Conservation (phyloP, 768 basidiomycete species). For the Thelephora aurantiotincta region DNA sequence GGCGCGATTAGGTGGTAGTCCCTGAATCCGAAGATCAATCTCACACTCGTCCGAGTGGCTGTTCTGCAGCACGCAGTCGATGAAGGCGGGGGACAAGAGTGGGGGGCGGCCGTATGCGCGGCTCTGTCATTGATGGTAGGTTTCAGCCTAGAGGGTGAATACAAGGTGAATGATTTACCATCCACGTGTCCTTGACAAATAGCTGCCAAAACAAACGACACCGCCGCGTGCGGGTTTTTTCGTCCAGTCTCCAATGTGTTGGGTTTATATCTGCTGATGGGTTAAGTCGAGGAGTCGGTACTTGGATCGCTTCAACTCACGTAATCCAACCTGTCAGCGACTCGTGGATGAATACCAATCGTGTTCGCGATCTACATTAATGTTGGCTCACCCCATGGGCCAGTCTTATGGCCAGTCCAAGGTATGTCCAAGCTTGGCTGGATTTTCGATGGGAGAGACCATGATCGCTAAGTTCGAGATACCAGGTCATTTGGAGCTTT, state of each 20-base stretch:
- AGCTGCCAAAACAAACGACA: constrained; percentile 47
- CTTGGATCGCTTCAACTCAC: neutral
- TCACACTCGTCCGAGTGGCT: constrained; percentile 12
- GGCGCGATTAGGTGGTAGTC: neutral
- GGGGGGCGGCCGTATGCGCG: constrained; percentile 15
- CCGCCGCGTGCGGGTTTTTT: constrained; percentile 28
- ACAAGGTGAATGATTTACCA: constrained; percentile 19
- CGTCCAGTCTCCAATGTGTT: constrained; percentile 37
- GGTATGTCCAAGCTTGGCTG: neutral
- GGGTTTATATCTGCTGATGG: constrained; percentile 33
- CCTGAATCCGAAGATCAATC: neutral
- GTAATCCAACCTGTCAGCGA: neutral
- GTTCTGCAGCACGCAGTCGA: constrained; percentile 14
- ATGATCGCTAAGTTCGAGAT: neutral
- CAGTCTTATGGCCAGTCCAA: neutral
- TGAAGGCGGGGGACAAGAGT: constrained; percentile 9
- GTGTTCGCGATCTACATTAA: too few relatives aligned
- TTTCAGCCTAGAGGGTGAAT: neutral
- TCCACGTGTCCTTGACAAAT: constrained; percentile 40
- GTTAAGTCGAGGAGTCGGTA: neutral
- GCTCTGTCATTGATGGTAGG: constrained; percentile 8
- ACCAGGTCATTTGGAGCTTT: neutral
- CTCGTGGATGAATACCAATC: too few relatives aligned
- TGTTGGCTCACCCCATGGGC: neutral
- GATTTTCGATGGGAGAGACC: neutral